These are phyloP conservation scores for Xylaria sp. DNA, from an alignment of 2,329 filamentous ascomycete genomes.

Conservation along the genomic window DNA sequence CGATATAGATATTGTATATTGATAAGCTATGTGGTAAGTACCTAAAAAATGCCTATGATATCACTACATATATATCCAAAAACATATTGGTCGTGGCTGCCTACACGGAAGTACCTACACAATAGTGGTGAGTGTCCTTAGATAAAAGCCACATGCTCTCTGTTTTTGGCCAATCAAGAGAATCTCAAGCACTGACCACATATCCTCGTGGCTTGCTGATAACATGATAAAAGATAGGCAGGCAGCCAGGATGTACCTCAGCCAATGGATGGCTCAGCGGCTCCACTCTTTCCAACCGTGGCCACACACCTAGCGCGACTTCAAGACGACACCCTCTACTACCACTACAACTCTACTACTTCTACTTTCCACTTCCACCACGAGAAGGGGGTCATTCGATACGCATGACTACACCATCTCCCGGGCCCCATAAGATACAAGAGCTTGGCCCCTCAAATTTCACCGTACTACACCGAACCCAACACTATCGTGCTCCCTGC, in stretches of 20 bases:
- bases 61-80: no score
- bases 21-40: no score
- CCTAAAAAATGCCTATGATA: no score
- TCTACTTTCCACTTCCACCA: slow-evolving; percentile 30
- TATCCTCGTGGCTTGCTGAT: slow-evolving; percentile 33
- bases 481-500: slow-evolving; percentile 14
- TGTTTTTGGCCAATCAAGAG: slow-evolving; percentile 27
- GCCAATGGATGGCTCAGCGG: slow-evolving; percentile 20
- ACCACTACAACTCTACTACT: slow-evolving; percentile 35
- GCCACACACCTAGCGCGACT: slow-evolving; percentile 43
- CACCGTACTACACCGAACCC: slow-evolving; percentile 30
- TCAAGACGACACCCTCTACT: slow-evolving; percentile 43
- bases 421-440: slow-evolving; percentile 29
- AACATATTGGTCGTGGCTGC: no score
- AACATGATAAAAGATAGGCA: slow-evolving; percentile 35
- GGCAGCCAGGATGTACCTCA: slow-evolving; percentile 29
- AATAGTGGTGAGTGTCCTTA: no score
- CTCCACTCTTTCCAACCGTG: slow-evolving; percentile 27
- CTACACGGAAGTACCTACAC: neutral
- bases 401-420: slow-evolving; percentile 37
- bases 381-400: slow-evolving; percentile 37
- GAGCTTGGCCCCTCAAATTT: neutral
- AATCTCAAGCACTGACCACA: slow-evolving; percentile 8
- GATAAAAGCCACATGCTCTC: slow-evolving; percentile 26
- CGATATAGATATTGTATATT: no score